Evolutionary conservation across 2,329 filamentous ascomycete species (phyloP).

Genomic region (Ophiostoma sp.): DNA sequence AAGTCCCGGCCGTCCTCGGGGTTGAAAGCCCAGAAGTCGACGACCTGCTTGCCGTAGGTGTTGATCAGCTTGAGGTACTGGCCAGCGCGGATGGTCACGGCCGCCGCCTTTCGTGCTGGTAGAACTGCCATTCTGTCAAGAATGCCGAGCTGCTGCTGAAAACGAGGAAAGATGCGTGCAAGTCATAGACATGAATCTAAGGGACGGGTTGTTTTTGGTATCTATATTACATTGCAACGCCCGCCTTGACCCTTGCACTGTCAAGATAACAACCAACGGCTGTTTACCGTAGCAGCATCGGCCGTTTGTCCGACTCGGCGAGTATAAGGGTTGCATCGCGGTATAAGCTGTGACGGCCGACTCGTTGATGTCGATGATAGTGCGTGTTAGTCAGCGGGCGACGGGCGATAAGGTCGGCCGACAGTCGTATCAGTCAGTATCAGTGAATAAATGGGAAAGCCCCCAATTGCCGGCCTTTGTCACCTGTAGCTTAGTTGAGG

Average conservation of each 20-base stretch:
- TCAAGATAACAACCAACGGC: too few relatives aligned
- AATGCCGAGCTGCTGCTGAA: background rate
- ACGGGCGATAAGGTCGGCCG: slow-evolving; percentile 4
- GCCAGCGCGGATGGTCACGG: slow-evolving; percentile 34
- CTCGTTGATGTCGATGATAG: background rate
- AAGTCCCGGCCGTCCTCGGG: slow-evolving; percentile 33
- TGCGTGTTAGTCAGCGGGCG: background rate
- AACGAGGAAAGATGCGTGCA: background rate
- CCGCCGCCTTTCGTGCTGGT: slow-evolving; percentile 32
- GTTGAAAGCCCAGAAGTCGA: slow-evolving; percentile 46
- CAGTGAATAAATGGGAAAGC: too few relatives aligned
- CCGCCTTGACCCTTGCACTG: too few relatives aligned
- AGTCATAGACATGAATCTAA: background rate
- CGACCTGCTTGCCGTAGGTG: slow-evolving; percentile 44
- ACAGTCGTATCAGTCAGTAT: background rate
- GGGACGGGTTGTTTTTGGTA: background rate
- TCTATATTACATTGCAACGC: too few relatives aligned
- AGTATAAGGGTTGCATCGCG: background rate
- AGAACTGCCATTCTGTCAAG: background rate
- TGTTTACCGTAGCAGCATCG: background rate
- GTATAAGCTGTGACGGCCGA: background rate
- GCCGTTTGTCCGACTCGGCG: background rate
- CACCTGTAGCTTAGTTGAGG: too few relatives aligned
- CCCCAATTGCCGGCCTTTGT: too few relatives aligned
- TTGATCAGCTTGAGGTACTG: slow-evolving; percentile 44